These are phyloP conservation scores for Exophiala sp. DNA, from an alignment of 2,329 filamentous ascomycete species.

Conservation along the genomic window DNA sequence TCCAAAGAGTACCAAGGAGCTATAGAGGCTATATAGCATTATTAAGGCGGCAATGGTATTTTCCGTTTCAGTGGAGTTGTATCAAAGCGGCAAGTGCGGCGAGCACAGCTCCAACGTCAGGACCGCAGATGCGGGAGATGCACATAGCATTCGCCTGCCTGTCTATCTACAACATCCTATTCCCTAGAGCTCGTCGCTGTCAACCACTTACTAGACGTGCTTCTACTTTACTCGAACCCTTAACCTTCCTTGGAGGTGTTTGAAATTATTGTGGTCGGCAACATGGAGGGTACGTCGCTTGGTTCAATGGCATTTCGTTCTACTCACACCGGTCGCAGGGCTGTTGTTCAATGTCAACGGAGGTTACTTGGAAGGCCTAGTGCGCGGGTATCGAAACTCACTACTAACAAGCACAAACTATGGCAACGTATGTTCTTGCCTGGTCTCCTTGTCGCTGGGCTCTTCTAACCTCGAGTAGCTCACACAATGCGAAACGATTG, in stretches of 20 bases:
- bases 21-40: too few relatives aligned
- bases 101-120: not conserved
- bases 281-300: conserved; percentile 23
- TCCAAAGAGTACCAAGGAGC: too few relatives aligned
- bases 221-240: too few relatives aligned
- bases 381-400: conserved; percentile 91
- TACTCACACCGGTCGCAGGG: conserved; percentile 43
- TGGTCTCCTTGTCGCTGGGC: not conserved
- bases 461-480: conserved; percentile 15
- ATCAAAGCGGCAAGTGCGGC: not conserved
- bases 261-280: not conserved
- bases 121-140: not conserved
- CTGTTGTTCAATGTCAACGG: conserved; percentile 92
- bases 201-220: too few relatives aligned
- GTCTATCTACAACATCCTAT: not conserved
- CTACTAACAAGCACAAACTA: conserved; percentile 88
- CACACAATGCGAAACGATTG: conserved; percentile 39
- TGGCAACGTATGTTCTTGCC: conserved; percentile 46
- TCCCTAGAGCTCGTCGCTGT: not conserved
- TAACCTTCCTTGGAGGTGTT: not conserved
- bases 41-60: too few relatives aligned
- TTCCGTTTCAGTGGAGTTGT: not conserved
- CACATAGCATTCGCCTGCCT: conserved; percentile 8
- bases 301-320: not conserved
- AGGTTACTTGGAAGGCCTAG: conserved; percentile 92